phyloP scores from a whole-genome alignment of 2,329 filamentous ascomycete genomes.

The Epicoccum nigrum region DNA sequence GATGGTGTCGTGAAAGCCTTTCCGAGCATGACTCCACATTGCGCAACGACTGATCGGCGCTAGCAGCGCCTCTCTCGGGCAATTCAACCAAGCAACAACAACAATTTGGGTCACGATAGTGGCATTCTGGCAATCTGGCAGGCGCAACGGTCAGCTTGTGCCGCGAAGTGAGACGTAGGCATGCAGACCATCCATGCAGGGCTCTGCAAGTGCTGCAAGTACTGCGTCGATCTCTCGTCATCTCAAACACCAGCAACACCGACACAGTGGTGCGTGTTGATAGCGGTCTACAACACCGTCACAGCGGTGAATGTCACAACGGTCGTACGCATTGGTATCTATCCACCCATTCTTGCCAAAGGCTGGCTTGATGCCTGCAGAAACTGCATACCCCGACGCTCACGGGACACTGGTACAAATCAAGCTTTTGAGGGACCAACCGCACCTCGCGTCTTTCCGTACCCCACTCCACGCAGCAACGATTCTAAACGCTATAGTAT shows the following conservation, averaged over 20 bases:
- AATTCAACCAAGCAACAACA: conserved; percentile 7
- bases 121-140: neutral
- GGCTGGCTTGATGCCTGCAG: conserved; percentile 16
- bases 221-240: conserved; percentile 11
- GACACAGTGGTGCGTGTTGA: neutral
- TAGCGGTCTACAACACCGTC: neutral
- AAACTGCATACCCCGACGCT: conserved; percentile 13
- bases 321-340: neutral
- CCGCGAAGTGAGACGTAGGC: neutral
- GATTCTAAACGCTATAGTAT: conserved; percentile 7
- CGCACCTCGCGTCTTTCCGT: neutral
- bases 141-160: conserved; percentile 10
- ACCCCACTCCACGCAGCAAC: neutral
- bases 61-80: neutral
- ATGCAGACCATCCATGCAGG: neutral
- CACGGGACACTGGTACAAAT: conserved; percentile 10
- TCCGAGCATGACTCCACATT: conserved; percentile 14
- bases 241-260: conserved; percentile 12
- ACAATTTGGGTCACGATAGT: neutral
- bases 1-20: conserved; percentile 12
- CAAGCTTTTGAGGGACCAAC: conserved; percentile 1
- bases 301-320: neutral
- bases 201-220: neutral
- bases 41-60: conserved; percentile 11
- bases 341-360: neutral